Base-by-base conservation (phyloP, 2,329 filamentous ascomycete species). In the Arachnomyces sp. region DNA sequence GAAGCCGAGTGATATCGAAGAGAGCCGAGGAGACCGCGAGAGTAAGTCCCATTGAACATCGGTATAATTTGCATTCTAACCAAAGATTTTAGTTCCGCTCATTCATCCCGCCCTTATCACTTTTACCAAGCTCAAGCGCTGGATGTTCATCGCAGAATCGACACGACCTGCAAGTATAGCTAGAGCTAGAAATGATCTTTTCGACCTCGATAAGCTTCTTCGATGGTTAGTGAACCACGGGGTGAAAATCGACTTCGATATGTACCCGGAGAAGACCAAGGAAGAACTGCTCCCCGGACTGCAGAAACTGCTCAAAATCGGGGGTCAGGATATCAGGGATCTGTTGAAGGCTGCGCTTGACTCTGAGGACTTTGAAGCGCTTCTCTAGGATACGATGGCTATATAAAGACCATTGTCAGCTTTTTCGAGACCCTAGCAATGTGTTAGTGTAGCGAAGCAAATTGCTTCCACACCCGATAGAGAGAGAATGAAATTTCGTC, bases 81-180 rank as follows among this genome's bases (percentile, higher is more conserved):
- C 28, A 17, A 17, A n/a, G n/a, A 32, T 32, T n/a, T 37, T 37
- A 46, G 44, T 43, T 12, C 40, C 40, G 16, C 36, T 43, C 14
- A 9, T 46, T 6, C 32, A 38, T 14, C 44, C 44, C 5, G 25
- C 28, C 15, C 38, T 44, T 5, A 28, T 46, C 14, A 11, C 42
- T 7, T 34, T 46, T 6, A 46, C 44, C 2, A 46, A 46, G 16
- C n/a, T 46, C 13, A 46, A 46, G 28, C 18, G 41, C 14, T 44
- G 41, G 44, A 40, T 40, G 41, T 41, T 38, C 32, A 18, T 42
- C 7, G 37, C 35, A 14, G 31, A 44, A 25, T 46, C 44, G 12
- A 44, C 34, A 7, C 37, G 44, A 21, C 41, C 44, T 2, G 8
- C n/a, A 15, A 46, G 37, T 31, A 11, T 36, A 4, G 29, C 12